A percentile compares a stretch with the other conserved stretches of the same genome.
phyloP scores from a whole-genome alignment of 1,284 basidiomycete species.

The Ceratobasidium theobromae region DNA sequence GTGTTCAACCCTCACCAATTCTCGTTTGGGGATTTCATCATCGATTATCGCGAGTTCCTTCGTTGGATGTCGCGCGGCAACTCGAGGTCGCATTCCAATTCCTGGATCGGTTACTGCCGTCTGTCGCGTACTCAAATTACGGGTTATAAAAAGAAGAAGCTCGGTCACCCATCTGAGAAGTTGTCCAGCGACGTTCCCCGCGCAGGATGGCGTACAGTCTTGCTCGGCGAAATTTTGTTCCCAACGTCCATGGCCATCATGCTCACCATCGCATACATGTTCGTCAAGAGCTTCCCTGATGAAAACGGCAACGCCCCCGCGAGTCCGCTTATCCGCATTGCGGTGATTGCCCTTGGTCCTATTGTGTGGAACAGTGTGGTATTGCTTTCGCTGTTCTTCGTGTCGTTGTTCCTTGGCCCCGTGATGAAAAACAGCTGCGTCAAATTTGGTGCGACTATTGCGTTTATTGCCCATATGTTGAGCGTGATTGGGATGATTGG shows the following conservation, averaged over 20 bases:
- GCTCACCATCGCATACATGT: constrained; percentile 72
- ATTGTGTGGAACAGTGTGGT: constrained; percentile 94
- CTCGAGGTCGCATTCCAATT: constrained; percentile 91
- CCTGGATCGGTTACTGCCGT: constrained; percentile 97
- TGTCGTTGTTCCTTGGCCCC: constrained; percentile 91
- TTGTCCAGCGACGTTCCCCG: constrained; percentile 84
- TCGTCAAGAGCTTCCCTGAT: constrained; percentile 81
- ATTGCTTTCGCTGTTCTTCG: constrained; percentile 82
- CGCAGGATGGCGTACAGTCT: constrained; percentile 84
- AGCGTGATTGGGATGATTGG: constrained; percentile 75
- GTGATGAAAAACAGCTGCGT: constrained; percentile 82
- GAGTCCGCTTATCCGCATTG: constrained; percentile 85
- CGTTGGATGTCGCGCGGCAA: constrained; percentile 98
- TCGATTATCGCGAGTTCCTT: constrained; percentile 95
- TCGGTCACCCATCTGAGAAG: constrained; percentile 94
- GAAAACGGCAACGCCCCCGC: constrained; percentile 64
- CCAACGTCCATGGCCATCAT: constrained; percentile 80
- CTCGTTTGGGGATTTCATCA: constrained; percentile 90
- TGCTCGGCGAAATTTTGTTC: constrained; percentile 85
- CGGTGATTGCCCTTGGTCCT: constrained; percentile 90
- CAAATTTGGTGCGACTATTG: constrained; percentile 87
- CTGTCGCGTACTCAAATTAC: constrained; percentile 94
- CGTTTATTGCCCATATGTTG: constrained; percentile 79
- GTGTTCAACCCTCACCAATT: constrained; percentile 98
- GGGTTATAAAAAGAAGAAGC: constrained; percentile 94